Evolutionary conservation across 495 filamentous ascomycete species (phyloP), one percentile per base, ranked within the genome.

Genomic region (Penicillium ochrochloron): DNA sequence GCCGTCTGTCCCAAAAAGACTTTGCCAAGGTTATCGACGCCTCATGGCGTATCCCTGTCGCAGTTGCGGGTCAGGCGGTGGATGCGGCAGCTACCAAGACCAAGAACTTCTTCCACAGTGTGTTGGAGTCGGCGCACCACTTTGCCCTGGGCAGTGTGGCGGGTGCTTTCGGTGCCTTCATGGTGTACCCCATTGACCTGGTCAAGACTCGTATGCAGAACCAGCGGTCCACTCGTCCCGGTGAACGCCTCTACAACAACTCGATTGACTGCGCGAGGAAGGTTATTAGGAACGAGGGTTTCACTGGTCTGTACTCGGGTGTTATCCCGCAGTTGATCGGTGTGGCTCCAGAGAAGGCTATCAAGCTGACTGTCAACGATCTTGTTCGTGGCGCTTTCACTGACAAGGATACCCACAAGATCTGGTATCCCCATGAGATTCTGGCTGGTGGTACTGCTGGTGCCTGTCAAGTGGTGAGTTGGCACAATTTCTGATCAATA

Each of bases 171-270:
- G 95, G 95, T 70, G 95, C 95, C 15, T 97, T 98, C 75, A 96
- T 98, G 89, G 95, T 99, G 44, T 99, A 99, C 76, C 95, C 95
- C 29, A 98, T 99, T 75, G 95, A 99, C 78, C 81, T 99, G 51
- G 95, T 99, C 65, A 99, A 99, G 86, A 99, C 95, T 10, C 88
- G 95, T 37, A 93, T 99, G 93, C 95, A 99, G 76, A 99, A 98
- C 79, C 95, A 99, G 79, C 86, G 95, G 57, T 87, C 85, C 35
- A 84, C 82, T 19, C 84, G 89, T 27, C 92, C 93, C 5, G 95
- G 95, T 64, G 88, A 97, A 76, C 78, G 90, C 62, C 80, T 98
- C 65, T 99, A 99, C 78, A 97, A 94, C 75, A 99, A 99, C 81
- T 97, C 93, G 25, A 70, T 97, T 34, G 95, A 99, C 72, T 99